phyloP scores from a whole-genome alignment of 768 basidiomycete species.

The Leucogyrophana mollusca region DNA sequence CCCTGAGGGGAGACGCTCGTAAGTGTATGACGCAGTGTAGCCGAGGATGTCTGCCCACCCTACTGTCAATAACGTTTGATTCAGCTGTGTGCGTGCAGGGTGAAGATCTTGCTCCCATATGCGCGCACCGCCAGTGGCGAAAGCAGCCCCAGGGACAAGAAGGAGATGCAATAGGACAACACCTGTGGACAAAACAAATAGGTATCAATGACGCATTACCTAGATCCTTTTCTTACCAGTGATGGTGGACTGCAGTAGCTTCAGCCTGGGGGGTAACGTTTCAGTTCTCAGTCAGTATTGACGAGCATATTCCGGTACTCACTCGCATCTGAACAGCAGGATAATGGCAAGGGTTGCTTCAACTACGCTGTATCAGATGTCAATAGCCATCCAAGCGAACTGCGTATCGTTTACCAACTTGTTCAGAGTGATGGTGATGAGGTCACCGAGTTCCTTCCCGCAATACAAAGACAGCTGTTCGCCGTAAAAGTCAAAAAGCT shows the following conservation, averaged over 20 bases:
- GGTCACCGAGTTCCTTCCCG: slow-evolving; percentile 59
- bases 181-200: slow-evolving; percentile 38
- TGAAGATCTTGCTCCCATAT: slow-evolving; percentile 68
- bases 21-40: not conserved
- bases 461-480: slow-evolving; percentile 52
- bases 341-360: slow-evolving; percentile 74
- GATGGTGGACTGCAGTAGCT: slow-evolving; percentile 67
- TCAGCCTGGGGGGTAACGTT: slow-evolving; percentile 38
- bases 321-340: slow-evolving; percentile 73
- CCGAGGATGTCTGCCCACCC: slow-evolving; percentile 41
- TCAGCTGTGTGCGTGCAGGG: slow-evolving; percentile 62
- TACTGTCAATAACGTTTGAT: slow-evolving; percentile 66
- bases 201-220: not conserved
- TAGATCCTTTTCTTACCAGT: too few relatives aligned
- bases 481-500: slow-evolving; percentile 63
- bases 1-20: slow-evolving; percentile 41
- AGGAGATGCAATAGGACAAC: slow-evolving; percentile 74
- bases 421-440: slow-evolving; percentile 63
- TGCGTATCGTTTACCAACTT: slow-evolving; percentile 58
- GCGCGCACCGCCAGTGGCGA: slow-evolving; percentile 67
- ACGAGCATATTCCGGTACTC: too few relatives aligned
- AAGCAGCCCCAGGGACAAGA: slow-evolving; percentile 67
- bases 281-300: not conserved
- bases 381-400: too few relatives aligned
- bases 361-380: slow-evolving; percentile 48